Percentiles rank a stretch among this genome's conserved stretches.
These are phyloP conservation scores for Berberis thunbergii DNA, from an alignment of 164 flowering plant genomes.

Conservation along the genomic window DNA sequence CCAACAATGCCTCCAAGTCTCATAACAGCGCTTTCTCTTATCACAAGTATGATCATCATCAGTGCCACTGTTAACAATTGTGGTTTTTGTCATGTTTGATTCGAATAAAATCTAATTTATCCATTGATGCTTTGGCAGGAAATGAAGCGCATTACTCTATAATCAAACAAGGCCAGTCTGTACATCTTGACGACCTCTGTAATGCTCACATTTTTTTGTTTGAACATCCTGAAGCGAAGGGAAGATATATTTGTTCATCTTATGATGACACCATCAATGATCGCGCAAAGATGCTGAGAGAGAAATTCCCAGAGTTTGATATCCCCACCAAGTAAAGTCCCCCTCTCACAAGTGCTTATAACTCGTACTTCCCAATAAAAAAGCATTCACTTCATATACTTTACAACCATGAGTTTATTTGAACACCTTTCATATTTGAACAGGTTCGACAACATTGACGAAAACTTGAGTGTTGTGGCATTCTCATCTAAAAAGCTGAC, in stretches of 20 bases:
- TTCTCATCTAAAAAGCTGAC: constrained; percentile 53
- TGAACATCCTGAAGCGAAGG: constrained; percentile 19
- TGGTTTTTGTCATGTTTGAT: background rate
- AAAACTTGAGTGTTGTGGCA: constrained; percentile 22
- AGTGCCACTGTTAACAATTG: background rate
- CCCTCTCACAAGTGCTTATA: background rate
- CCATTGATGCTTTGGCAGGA: background rate
- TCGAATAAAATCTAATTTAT: background rate
- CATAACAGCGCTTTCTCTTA: constrained; percentile 18
- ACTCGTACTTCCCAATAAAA: too few species aligned
- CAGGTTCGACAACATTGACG: constrained; percentile 48
- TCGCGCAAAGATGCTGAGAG: constrained; percentile 7
- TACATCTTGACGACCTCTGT: constrained; percentile 17
- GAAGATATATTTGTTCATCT: constrained; percentile 18
- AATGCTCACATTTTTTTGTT: constrained; percentile 15
- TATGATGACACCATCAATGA: constrained; percentile 5
- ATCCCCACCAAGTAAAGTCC: constrained; percentile 12
- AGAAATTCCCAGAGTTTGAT: constrained; percentile 6
- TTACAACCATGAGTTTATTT: background rate
- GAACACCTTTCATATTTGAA: background rate
- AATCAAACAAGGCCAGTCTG: constrained; percentile 7
- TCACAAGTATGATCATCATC: constrained; percentile 10
- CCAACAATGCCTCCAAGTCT: constrained; percentile 27
- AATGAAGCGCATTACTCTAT: constrained; percentile 9
- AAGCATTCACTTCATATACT: background rate